Evolutionary conservation across 108 stramenopile genomes (phyloP), one percentile per base, ranked within the genome.

Genomic region (Pseudonitzschia delicatissima): DNA sequence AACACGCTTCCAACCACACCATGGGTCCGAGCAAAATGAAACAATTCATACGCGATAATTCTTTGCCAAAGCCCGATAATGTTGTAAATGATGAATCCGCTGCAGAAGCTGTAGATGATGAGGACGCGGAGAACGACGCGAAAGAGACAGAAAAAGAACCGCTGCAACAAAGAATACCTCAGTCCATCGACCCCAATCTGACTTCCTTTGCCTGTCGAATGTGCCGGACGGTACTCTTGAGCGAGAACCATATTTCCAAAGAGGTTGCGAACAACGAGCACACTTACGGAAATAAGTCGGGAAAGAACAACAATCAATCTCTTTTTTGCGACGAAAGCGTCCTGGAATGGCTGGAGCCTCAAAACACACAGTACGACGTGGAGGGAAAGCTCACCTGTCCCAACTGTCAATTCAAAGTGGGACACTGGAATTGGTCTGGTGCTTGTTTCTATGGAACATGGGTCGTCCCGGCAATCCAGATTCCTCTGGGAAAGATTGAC

Each of bases 21-120:
- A 75, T 92, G 47, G 91, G 91, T 21, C 86, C 87, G 20, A 81
- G 78, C 7, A 92, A 89, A 73, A 92, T 92, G 91, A 86, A 81
- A 4, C 77, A 72, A 33, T 85, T 85, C 69, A 71, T 71, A 15
- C 18, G 62, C 42, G 73, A 74, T 26, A 35, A 23, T 33, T 11
- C 61, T 9, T 35, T 45, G 15, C 2, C 28, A 1, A 44, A 62
- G 2, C 31, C 42, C 9, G 45, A 26, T 1, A 0, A 55, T 21
- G 61, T n/a, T 37, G 59, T 45, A 21, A 66, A 74, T 34, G 42
- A 27, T 13, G 62, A 51, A 5, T 8, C 28, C 18, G 61, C 69
- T 42, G 44, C 21, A 11, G 27, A 52, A 51, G 42, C 5, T 5
- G 28, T 21, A 32, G 53, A 29, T 12, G 59, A 42, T 21, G 42